Base-by-base conservation (phyloP, 768 basidiomycete species). In the Kwoniella botswanensis region DNA sequence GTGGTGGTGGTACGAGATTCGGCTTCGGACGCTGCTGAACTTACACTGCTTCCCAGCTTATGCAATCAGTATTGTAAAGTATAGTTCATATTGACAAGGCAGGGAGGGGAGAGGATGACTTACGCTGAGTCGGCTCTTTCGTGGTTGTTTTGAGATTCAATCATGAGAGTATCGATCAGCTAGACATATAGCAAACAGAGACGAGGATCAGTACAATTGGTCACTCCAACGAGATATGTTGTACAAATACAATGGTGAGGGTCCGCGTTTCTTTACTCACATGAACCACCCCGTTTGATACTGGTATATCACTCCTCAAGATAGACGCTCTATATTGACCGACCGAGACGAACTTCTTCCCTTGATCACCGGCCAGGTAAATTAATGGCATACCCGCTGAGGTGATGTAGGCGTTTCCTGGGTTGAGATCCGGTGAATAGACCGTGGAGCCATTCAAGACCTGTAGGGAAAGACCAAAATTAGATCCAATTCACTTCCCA, bases 271-370 rank as follows among this genome's bases (percentile, higher is more conserved):
- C 22, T 60, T 13, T 11, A 66, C 71, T 66, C 58, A 77, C 76
- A 68, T 74, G 73, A 2, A 77, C 66, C 3, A 77, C 74, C 7
- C 76, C 76, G 64, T 77, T 77, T n/a, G 73, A 65, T 6, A 68
- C 57, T 1, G 71, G 67, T 9, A 78, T 72, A 59, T 78, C 74
- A 22, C 58, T 67, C 24, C 77, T 35, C 3, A 78, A 22, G 43
- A 75, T 71, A 11, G 63, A 43, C 15, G 67, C 65, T 26, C 73
- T 10, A 55, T 72, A 78, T 15, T 55, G 59, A 35, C 77, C 77
- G 3, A 74, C 72, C 1, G 42, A 53, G 26, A 75, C 66, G 46
- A 50, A 65, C 17, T 15, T 12, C 24, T 54, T 62, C 0, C 57
- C 65, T 15, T 57, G 41, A 11, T 61, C 60, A 6, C 43, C 53